phyloP scores from a whole-genome alignment of 805 yeast genomes.

The Wickerhamiella hasegawae region DNA sequence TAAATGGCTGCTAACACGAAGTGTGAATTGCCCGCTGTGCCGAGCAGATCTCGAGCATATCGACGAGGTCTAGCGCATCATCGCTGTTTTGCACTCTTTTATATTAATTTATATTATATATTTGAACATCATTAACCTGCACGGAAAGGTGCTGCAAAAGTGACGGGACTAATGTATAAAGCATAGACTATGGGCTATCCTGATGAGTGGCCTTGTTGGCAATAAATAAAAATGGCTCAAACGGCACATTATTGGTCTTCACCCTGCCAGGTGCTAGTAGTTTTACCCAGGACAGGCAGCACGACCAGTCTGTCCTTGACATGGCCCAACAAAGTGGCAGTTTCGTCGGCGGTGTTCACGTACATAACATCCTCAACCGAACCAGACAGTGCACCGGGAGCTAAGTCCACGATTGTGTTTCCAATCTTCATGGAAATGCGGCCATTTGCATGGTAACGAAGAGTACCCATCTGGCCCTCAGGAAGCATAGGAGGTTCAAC shows the following conservation, averaged over 20 bases:
- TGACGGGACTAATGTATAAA: too few relatives aligned
- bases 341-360: conserved; percentile 30
- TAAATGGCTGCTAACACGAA: conserved; percentile 61
- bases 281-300: conserved; percentile 28
- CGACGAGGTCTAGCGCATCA: too few relatives aligned
- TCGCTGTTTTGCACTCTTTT: too few relatives aligned
- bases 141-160: too few relatives aligned
- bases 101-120: too few relatives aligned
- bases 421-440: conserved; percentile 63
- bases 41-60: conserved; percentile 37
- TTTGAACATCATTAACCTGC: too few relatives aligned
- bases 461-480: conserved; percentile 52
- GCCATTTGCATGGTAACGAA: conserved; percentile 75
- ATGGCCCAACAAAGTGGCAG: conserved; percentile 37
- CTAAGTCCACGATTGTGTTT: conserved; percentile 47
- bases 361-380: conserved; percentile 61
- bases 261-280: neutral
- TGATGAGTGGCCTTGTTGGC: neutral
- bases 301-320: conserved; percentile 41
- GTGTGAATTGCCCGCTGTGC: conserved; percentile 76
- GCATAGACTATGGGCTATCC: too few relatives aligned
- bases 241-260: neutral
- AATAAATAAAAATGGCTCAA: neutral
- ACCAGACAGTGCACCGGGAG: conserved; percentile 51
- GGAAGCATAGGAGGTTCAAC: conserved; percentile 6